These are phyloP conservation scores for Aspergillus sp. DNA, from an alignment of 2,329 filamentous ascomycete genomes.

Conservation along the genomic window DNA sequence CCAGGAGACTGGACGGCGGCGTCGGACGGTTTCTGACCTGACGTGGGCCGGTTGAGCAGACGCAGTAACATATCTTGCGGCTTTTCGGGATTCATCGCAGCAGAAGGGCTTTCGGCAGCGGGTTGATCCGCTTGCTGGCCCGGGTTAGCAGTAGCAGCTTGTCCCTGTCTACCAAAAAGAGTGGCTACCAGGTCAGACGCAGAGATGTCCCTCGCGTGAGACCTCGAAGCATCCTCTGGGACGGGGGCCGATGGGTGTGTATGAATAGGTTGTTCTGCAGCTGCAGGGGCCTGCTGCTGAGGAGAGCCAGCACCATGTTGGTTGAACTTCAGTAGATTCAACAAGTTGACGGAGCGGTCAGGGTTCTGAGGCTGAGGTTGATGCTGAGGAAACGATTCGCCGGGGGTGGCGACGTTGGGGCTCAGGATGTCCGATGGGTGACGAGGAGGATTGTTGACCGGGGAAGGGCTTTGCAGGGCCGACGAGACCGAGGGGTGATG, in stretches of 20 bases:
- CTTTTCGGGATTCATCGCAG: constrained; percentile 55
- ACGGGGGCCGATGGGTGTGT: constrained; percentile 26
- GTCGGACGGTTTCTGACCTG: constrained; percentile 27
- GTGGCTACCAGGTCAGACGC: constrained; percentile 59
- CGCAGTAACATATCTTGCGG: constrained; percentile 84
- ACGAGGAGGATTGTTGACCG: constrained; percentile 54
- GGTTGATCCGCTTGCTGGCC: constrained; percentile 23
- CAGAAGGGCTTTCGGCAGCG: constrained; percentile 18
- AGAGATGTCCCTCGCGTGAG: constrained; percentile 46
- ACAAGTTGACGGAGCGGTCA: constrained; percentile 57
- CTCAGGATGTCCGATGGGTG: constrained; percentile 61
- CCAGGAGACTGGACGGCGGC: constrained; percentile 41
- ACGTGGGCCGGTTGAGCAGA: constrained; percentile 73
- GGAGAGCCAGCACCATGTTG: constrained; percentile 39
- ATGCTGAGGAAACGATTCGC: constrained; percentile 40
- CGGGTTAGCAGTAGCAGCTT: constrained; percentile 28
- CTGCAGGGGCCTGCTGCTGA: constrained; percentile 30
- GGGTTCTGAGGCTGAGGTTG: constrained; percentile 39
- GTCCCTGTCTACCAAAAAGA: constrained; percentile 50
- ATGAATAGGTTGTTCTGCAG: constrained; percentile 29
- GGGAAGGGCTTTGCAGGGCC: constrained; percentile 57
- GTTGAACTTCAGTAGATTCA: constrained; percentile 67
- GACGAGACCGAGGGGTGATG: constrained; percentile 60
- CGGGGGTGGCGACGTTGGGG: constrained; percentile 51
- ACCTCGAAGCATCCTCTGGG: constrained; percentile 20